These are phyloP conservation scores for Didymella lethalis DNA, from an alignment of 2,329 filamentous ascomycete species.

Conservation along the genomic window DNA sequence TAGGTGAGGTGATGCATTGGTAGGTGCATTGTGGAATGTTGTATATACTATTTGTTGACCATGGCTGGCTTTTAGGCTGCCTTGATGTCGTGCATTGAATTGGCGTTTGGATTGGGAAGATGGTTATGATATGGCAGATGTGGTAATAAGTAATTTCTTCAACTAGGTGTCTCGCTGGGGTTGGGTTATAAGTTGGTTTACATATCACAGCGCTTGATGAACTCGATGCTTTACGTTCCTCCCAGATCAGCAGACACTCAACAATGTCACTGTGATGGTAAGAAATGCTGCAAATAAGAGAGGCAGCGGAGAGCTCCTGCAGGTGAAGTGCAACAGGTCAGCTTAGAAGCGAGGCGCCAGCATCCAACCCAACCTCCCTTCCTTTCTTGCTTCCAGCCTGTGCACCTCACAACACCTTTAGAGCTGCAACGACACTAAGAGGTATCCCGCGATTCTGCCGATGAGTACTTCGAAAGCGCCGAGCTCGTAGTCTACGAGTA, in stretches of 20 bases:
- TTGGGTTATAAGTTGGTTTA: too few relatives aligned
- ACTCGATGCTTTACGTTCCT: too few relatives aligned
- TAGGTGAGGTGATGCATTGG: background rate
- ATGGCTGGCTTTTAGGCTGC: slow-evolving; percentile 4
- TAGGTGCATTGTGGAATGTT: background rate
- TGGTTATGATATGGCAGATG: background rate
- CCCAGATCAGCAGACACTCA: too few relatives aligned
- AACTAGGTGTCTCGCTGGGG: background rate
- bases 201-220: too few relatives aligned
- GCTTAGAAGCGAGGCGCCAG: background rate
- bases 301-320: background rate
- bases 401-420: background rate
- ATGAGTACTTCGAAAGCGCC: background rate
- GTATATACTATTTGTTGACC: background rate
- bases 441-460: background rate
- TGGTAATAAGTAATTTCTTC: slow-evolving; percentile 10
- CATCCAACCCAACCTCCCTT: slow-evolving; percentile 3
- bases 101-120: background rate
- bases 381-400: background rate
- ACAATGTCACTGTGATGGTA: too few relatives aligned
- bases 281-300: too few relatives aligned
- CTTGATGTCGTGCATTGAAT: background rate
- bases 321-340: background rate
- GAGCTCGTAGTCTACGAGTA: background rate
- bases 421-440: background rate